Evolutionary conservation across 1,284 basidiomycete species (phyloP).

Genomic region (Cutaneotrichosporon spelunceum): DNA sequence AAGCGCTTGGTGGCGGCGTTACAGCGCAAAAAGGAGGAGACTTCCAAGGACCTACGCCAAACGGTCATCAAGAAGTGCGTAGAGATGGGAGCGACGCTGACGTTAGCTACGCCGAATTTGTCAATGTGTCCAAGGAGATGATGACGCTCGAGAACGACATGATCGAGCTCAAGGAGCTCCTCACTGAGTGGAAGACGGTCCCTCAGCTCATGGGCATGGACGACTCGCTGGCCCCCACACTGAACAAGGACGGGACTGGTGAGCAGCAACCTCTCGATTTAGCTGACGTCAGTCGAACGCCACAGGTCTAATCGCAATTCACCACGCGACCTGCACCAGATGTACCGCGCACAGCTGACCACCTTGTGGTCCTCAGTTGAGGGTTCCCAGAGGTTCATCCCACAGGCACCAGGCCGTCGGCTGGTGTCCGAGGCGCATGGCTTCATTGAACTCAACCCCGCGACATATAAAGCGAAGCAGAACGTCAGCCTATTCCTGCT

Average conservation of each 20-base stretch:
- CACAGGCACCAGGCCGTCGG: slow-evolving; percentile 83
- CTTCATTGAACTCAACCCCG: slow-evolving; percentile 81
- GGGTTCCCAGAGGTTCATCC: slow-evolving; percentile 94
- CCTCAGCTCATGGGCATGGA: slow-evolving; percentile 88
- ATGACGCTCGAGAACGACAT: slow-evolving; percentile 95
- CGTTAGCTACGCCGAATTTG: slow-evolving; percentile 87
- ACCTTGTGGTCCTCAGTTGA: slow-evolving; percentile 85
- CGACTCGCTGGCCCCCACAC: slow-evolving; percentile 54
- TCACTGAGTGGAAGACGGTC: slow-evolving; percentile 92
- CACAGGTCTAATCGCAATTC: slow-evolving; percentile 77
- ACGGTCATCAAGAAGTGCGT: slow-evolving; percentile 86
- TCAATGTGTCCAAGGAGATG: slow-evolving; percentile 95
- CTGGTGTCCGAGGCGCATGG: slow-evolving; percentile 82
- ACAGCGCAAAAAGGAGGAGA: slow-evolving; percentile 39
- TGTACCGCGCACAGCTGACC: slow-evolving; percentile 93
- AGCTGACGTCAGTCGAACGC: slow-evolving; percentile 53
- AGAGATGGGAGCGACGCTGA: not conserved
- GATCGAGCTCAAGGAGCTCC: slow-evolving; percentile 89
- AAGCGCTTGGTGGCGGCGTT: slow-evolving; percentile 47
- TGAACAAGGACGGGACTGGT: slow-evolving; percentile 47
- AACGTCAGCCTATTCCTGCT: slow-evolving; percentile 84
- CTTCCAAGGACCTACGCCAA: slow-evolving; percentile 49
- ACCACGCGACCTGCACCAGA: slow-evolving; percentile 82
- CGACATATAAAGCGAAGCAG: slow-evolving; percentile 90
- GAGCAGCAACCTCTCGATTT: slow-evolving; percentile 7